Conservation (phyloP, 371 early-diverging fungal species). For the Coemansia sp. region DNA sequence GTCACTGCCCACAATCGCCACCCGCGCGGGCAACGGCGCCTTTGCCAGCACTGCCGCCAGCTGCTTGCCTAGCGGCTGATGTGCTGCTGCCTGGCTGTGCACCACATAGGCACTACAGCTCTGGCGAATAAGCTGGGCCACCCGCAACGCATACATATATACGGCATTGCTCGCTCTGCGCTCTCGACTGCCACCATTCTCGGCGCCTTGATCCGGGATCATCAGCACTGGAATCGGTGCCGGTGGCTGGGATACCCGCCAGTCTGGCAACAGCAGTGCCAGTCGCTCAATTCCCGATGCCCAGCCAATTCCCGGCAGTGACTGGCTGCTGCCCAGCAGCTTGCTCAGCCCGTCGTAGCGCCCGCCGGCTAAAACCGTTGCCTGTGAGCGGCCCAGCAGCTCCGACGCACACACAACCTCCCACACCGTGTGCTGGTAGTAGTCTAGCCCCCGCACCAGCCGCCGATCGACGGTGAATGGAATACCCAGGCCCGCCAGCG, state of each 20-base stretch:
- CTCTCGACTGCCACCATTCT: background rate
- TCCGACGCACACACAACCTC: slow-evolving; percentile 52
- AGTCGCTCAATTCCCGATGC: slow-evolving; percentile 63
- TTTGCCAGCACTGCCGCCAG: slow-evolving; percentile 18
- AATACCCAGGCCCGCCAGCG: slow-evolving; percentile 50
- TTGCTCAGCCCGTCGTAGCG: slow-evolving; percentile 61
- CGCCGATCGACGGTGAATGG: slow-evolving; percentile 55
- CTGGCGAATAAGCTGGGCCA: slow-evolving; percentile 12
- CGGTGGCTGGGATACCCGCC: background rate
- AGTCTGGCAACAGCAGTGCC: slow-evolving; percentile 48
- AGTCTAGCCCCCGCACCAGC: slow-evolving; percentile 66
- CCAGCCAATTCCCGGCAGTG: slow-evolving; percentile 60
- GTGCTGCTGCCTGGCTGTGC: background rate
- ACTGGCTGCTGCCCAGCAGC: slow-evolving; percentile 53
- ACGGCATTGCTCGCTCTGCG: slow-evolving; percentile 1
- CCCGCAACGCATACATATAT: slow-evolving; percentile 32
- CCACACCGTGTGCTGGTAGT: slow-evolving; percentile 66
- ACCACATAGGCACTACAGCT: slow-evolving; percentile 12
- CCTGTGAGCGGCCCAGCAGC: slow-evolving; percentile 58
- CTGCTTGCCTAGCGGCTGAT: slow-evolving; percentile 36
- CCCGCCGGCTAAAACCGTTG: slow-evolving; percentile 66
- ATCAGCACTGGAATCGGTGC: slow-evolving; percentile 30
- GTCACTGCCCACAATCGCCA: slow-evolving; percentile 22
- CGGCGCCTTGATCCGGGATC: slow-evolving; percentile 21
- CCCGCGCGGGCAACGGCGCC: slow-evolving; percentile 1